Evolutionary conservation across 768 basidiomycete genomes (phyloP), one percentile per base, ranked within the genome.

Genomic region (Boletellus ananiceps): DNA sequence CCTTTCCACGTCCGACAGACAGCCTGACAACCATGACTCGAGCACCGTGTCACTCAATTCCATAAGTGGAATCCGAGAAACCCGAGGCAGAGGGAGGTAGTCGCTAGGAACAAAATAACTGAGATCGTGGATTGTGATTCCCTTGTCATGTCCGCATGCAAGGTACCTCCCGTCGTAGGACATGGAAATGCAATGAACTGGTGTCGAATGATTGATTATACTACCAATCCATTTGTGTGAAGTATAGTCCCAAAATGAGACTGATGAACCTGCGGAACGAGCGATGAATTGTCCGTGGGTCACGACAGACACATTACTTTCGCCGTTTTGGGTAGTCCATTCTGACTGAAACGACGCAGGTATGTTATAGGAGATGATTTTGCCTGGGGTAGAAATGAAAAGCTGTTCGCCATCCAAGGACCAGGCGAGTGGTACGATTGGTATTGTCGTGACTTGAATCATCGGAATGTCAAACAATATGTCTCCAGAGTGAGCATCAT

Each of bases 91-190:
- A 15, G 7, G 13, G 31, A 43, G 9, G 32, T 54, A 50, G 7
- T 16, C 16, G 25, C 19, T 19, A 1, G 44, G 53, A 27, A 54
- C 40, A 16, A 27, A 8, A 27, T 33, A 18, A 31, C 29, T 34
- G 19, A 50, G 48, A 37, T 16, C 23, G 34, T 50, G 37, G 11
- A 54, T 9, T 16, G 44, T 34, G 35, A 54, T 43, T 18, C 19
- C 31, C 0, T 15, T 29, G 11, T 27, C 40, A 15, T 21, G 36
- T 15, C 44, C 53, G 31, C 53, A 54, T 34, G 44, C 53, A 18
- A 54, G 48, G 32, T 46, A 50, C 48, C 23, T 50, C 23, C 40
- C 44, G 18, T 50, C 38, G 23, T 31, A 23, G 19, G 53, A 54
- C 21, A 54, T 23, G 8, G 53, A 13, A 16, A 54, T 33, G 23